Evolutionary conservation across 495 filamentous ascomycete species (phyloP).

Genomic region (Trypethelium eluteriae): DNA sequence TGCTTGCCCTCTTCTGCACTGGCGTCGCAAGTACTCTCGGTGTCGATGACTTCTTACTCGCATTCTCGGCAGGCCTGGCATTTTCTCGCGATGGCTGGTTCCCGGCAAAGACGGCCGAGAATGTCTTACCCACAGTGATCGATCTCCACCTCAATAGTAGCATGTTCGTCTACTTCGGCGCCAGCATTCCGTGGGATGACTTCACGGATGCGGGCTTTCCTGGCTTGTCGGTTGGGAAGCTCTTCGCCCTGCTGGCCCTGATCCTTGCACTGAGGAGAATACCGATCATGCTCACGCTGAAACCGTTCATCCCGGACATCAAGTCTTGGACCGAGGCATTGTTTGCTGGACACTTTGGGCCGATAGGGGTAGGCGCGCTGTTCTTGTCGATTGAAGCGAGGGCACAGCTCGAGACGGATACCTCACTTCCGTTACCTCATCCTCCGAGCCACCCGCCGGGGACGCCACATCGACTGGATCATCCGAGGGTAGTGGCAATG

Average conservation of each 20-base stretch:
- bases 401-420: constrained; percentile 40
- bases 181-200: constrained; percentile 41
- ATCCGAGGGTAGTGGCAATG: constrained; percentile 27
- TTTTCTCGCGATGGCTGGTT: constrained; percentile 46
- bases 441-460: constrained; percentile 30
- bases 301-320: constrained; percentile 40
- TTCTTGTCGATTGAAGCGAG: constrained; percentile 48
- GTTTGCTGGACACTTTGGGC: constrained; percentile 47
- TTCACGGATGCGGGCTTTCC: constrained; percentile 35
- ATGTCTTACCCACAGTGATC: constrained; percentile 38
- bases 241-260: constrained; percentile 38
- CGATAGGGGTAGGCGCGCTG: constrained; percentile 46
- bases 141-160: constrained; percentile 44
- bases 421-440: constrained; percentile 30
- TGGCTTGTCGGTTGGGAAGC: constrained; percentile 32
- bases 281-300: constrained; percentile 40
- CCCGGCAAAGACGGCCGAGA: constrained; percentile 37
- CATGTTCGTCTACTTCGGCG: constrained; percentile 46
- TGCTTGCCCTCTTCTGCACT: constrained; percentile 42
- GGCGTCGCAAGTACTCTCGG: constrained; percentile 43
- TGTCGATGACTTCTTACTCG: constrained; percentile 45
- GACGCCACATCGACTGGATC: background rate
- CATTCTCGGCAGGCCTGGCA: constrained; percentile 45
- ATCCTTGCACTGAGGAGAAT: constrained; percentile 43
- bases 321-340: constrained; percentile 43